Conservation (phyloP, 1,139 yeast species). For the Kluyveromyces sp. region DNA sequence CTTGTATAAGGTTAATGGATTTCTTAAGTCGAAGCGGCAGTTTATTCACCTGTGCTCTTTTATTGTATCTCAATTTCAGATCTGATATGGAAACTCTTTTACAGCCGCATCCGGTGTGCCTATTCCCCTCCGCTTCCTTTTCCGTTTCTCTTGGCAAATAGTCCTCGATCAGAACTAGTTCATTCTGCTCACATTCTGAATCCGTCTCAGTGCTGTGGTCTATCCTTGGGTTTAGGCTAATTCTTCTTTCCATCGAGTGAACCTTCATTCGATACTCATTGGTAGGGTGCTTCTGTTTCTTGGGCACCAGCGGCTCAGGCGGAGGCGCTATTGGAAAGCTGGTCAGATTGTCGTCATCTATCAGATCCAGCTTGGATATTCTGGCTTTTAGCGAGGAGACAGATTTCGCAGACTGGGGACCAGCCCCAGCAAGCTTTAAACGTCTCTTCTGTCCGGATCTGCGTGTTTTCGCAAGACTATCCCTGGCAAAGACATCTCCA, state of each 20-base stretch:
- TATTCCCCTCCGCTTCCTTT: constrained; percentile 7
- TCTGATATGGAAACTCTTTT: constrained; percentile 26
- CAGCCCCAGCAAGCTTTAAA: constrained; percentile 9
- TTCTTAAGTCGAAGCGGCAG: constrained; percentile 22
- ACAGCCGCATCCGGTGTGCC: not conserved
- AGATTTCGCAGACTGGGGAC: not conserved
- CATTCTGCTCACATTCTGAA: constrained; percentile 7
- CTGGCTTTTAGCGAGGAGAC: not conserved
- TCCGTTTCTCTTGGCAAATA: constrained; percentile 17
- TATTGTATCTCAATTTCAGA: constrained; percentile 21
- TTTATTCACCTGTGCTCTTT: constrained; percentile 12
- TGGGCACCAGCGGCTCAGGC: constrained; percentile 9
- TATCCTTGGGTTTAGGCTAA: constrained; percentile 17
- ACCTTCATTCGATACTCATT: constrained; percentile 22
- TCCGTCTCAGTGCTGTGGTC: not conserved
- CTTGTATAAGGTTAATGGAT: constrained; percentile 8
- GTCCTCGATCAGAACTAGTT: constrained; percentile 24
- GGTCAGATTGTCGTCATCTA: constrained; percentile 26
- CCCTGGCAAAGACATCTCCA: not conserved
- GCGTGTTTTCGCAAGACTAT: not conserved
- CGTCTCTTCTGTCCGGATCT: constrained; percentile 9
- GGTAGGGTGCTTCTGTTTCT: constrained; percentile 13
- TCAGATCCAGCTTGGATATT: constrained; percentile 26
- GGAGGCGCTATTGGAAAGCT: constrained; percentile 30
- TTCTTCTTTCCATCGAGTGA: constrained; percentile 18